Evolutionary conservation across 163 green algal genomes (phyloP).

Genomic region (Scenedesmus sp.): DNA sequence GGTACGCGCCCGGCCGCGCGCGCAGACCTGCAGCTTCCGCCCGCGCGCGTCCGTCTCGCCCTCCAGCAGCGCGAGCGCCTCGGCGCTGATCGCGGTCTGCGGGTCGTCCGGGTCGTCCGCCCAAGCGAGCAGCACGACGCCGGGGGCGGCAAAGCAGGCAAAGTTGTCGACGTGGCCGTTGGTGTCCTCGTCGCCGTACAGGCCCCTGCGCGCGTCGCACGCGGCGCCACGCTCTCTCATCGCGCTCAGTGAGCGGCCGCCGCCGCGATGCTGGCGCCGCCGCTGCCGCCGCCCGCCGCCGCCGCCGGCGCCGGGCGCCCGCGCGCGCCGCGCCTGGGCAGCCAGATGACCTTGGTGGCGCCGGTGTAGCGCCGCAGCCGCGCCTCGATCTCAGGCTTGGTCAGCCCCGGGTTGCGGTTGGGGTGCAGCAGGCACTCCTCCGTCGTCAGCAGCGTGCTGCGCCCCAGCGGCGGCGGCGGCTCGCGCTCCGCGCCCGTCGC

Average conservation of each 20-base stretch:
- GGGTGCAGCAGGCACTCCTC: slow-evolving; percentile 51
- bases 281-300: too few species aligned
- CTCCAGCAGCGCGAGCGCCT: slow-evolving; percentile 54
- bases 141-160: slow-evolving; percentile 62
- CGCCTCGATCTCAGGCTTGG: slow-evolving; percentile 41
- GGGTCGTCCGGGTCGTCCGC: slow-evolving; percentile 60
- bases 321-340: slow-evolving; percentile 32
- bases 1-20: too few species aligned
- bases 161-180: slow-evolving; percentile 80
- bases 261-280: too few species aligned
- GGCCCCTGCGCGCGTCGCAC: slow-evolving; percentile 14
- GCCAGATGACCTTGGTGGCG: slow-evolving; percentile 46
- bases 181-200: slow-evolving; percentile 58
- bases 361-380: slow-evolving; percentile 30
- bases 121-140: slow-evolving; percentile 67
- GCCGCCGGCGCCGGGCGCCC: background rate
- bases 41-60: slow-evolving; percentile 56
- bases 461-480: too few species aligned
- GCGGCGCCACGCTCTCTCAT: background rate
- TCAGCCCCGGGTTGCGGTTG: slow-evolving; percentile 46
- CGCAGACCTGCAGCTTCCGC: slow-evolving; percentile 43
- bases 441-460: slow-evolving; percentile 46
- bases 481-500: too few species aligned
- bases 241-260: background rate
- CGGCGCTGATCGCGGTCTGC: slow-evolving; percentile 44